A percentile compares a stretch with the other conserved stretches of the same genome.
These are phyloP conservation scores for Fraxinus cuspidata DNA, from an alignment of 257 asterid species.

Conservation along the genomic window DNA sequence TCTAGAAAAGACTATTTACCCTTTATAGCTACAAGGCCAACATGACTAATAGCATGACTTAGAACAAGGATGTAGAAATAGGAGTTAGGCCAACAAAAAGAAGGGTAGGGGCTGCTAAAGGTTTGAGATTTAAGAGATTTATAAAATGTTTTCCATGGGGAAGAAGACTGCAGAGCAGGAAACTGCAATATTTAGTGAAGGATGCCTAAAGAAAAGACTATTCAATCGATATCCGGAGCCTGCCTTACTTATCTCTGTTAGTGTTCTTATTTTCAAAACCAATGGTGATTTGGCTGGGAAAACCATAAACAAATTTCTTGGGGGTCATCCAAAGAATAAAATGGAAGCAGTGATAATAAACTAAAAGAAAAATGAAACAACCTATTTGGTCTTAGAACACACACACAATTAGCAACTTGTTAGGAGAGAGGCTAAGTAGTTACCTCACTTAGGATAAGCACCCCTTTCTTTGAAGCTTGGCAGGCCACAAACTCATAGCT, in stretches of 20 bases:
- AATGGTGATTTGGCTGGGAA: background rate
- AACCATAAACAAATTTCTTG: background rate
- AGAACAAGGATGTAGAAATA: background rate
- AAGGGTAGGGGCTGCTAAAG: background rate
- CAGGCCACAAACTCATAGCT: slow-evolving; percentile 97
- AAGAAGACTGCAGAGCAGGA: background rate
- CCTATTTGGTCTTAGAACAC: background rate
- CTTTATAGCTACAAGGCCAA: background rate
- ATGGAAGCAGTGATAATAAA: background rate
- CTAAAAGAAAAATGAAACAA: background rate
- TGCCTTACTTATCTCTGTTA: background rate
- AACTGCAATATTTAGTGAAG: background rate
- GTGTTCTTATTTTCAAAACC: background rate
- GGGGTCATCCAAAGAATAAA: background rate
- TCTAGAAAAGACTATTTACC: background rate
- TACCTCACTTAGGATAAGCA: slow-evolving; percentile 94
- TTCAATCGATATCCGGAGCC: background rate
- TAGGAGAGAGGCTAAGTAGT: slow-evolving; percentile 20
- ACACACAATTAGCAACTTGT: background rate
- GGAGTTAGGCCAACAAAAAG: background rate
- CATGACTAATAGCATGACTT: background rate
- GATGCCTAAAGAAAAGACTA: background rate
- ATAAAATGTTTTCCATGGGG: background rate
- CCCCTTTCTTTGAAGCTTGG: slow-evolving; percentile 90
- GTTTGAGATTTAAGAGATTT: background rate